Conservation (phyloP, 495 filamentous ascomycete species). For the Neurospora intermedia region DNA sequence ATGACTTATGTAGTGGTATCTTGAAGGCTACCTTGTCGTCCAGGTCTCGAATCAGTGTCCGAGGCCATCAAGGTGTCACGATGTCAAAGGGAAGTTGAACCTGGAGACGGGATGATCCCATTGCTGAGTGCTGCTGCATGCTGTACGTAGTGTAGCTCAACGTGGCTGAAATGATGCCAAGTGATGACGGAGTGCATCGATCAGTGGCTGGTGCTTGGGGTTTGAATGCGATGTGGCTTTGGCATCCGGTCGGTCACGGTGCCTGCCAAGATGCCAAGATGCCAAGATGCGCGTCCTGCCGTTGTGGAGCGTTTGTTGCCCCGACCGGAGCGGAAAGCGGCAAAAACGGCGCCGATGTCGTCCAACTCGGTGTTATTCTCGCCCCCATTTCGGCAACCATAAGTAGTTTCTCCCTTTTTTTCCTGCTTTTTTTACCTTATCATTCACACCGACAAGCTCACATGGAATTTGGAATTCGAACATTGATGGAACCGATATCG, state of each 20-base stretch:
- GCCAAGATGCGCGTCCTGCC: neutral
- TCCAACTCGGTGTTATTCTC: neutral
- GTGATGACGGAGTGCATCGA: neutral
- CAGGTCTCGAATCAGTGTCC: neutral
- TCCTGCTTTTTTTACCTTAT: neutral
- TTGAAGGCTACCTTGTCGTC: neutral
- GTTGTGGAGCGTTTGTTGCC: neutral
- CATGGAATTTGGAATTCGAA: neutral
- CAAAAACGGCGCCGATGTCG: neutral
- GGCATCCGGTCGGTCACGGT: neutral
- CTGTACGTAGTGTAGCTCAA: neutral
- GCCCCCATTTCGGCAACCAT: neutral
- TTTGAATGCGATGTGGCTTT: neutral
- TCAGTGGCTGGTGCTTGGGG: neutral
- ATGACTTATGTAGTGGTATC: neutral
- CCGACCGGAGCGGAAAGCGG: neutral
- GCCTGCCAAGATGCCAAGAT: neutral
- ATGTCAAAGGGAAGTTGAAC: neutral
- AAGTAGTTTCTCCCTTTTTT: neutral
- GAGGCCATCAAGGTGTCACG: neutral
- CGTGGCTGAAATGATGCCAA: neutral
- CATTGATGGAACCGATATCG: neutral
- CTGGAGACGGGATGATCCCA: neutral
- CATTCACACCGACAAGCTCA: neutral
- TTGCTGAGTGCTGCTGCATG: neutral